A percentile compares a stretch with the other conserved stretches of the same genome.
These are phyloP conservation scores for Blastocystis sp. DNA, from an alignment of 352 stramenopile species.

Conservation along the genomic window DNA sequence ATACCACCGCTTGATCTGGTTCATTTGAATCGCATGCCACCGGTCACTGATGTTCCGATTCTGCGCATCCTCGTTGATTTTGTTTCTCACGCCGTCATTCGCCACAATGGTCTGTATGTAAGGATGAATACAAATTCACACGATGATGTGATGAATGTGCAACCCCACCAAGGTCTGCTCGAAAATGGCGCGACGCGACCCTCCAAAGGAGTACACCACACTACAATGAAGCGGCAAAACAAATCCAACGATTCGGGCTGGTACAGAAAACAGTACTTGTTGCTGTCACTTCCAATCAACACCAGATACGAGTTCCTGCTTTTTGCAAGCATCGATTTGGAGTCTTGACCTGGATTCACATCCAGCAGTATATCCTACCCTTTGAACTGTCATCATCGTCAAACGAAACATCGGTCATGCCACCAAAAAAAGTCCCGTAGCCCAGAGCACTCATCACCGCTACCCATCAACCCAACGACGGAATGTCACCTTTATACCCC, in stretches of 20 bases:
- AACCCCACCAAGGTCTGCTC: neutral
- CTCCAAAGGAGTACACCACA: conserved; percentile 22
- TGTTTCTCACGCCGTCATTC: neutral
- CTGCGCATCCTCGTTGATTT: neutral
- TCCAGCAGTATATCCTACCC: neutral
- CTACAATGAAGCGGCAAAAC: neutral
- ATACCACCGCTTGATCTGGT: neutral
- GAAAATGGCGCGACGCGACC: conserved; percentile 23
- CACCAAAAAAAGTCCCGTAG: conserved; percentile 6
- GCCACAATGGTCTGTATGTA: neutral
- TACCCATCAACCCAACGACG: neutral
- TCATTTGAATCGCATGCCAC: neutral
- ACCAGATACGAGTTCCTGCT: conserved; percentile 43
- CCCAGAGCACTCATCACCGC: neutral
- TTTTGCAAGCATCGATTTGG: neutral
- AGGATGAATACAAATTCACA: neutral
- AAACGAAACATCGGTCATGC: neutral
- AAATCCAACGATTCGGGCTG: conserved; percentile 3
- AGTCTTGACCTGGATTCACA: neutral
- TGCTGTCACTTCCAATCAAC: conserved; percentile 27
- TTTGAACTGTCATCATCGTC: neutral
- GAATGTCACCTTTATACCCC: neutral
- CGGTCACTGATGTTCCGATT: neutral
- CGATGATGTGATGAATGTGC: neutral
- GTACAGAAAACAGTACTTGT: conserved; percentile 41